Conservation (phyloP, 805 yeast genomes). For the Wickerhamiella dianesei region DNA sequence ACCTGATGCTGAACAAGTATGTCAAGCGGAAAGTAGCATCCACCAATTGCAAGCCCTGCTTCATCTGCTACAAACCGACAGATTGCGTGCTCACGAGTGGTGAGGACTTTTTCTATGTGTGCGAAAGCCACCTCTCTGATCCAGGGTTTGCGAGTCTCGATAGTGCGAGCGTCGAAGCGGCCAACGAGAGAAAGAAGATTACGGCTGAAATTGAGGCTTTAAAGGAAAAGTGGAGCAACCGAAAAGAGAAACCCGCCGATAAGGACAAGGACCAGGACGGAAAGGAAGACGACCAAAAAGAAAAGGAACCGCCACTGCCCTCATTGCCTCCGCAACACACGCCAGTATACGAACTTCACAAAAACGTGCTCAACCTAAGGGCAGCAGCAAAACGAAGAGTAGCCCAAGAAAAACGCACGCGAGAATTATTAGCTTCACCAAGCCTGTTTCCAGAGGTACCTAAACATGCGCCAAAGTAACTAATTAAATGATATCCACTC, state of each 20-base stretch:
- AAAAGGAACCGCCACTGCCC: background rate
- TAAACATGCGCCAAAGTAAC: conserved; percentile 12
- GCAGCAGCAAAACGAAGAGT: conserved; percentile 21
- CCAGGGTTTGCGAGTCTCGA: conserved; percentile 34
- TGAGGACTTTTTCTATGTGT: conserved; percentile 40
- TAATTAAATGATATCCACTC: conserved; percentile 57
- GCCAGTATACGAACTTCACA: conserved; percentile 23
- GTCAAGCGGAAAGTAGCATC: conserved; percentile 35
- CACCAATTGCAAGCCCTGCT: conserved; percentile 34
- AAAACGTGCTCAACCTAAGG: conserved; percentile 32
- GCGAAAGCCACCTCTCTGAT: conserved; percentile 38
- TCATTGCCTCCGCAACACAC: background rate
- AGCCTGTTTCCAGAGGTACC: conserved; percentile 27
- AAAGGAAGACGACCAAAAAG: conserved; percentile 9
- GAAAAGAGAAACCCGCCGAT: conserved; percentile 12
- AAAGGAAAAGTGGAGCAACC: conserved; percentile 21
- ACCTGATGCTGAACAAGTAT: conserved; percentile 22
- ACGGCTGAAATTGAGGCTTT: conserved; percentile 25
- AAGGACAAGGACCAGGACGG: conserved; percentile 6
- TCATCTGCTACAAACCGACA: conserved; percentile 42
- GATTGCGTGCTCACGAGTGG: conserved; percentile 34
- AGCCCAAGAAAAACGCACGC: conserved; percentile 22
- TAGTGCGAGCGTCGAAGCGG: conserved; percentile 25
- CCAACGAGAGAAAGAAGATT: conserved; percentile 12
- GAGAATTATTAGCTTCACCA: conserved; percentile 22